phyloP scores from a whole-genome alignment of 2,329 filamentous ascomycete genomes.

The Verticillium longisporum region DNA sequence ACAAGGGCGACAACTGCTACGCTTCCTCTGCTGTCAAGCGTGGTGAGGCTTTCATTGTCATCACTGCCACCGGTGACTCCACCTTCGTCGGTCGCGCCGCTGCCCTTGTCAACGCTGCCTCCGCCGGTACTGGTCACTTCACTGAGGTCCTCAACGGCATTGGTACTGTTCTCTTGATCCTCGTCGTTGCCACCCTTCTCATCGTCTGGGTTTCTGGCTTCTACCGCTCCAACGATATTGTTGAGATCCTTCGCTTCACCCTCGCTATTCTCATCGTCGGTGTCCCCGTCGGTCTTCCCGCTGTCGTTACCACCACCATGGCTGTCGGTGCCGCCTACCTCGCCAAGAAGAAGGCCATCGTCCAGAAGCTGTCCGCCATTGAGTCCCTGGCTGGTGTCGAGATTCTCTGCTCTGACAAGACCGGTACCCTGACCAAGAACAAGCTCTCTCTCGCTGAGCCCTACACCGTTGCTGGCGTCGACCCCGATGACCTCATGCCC shows the following conservation, averaged over 20 bases:
- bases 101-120: constrained; percentile 73
- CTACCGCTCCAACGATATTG: constrained; percentile 78
- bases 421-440: constrained; percentile 89
- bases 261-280: constrained; percentile 86
- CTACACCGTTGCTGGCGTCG: constrained; percentile 74
- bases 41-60: constrained; percentile 76
- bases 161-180: constrained; percentile 69
- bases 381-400: constrained; percentile 89
- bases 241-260: constrained; percentile 75
- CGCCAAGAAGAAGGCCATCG: constrained; percentile 87
- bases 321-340: constrained; percentile 88
- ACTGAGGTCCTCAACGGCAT: constrained; percentile 87
- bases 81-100: constrained; percentile 87
- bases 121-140: constrained; percentile 74
- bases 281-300: constrained; percentile 87
- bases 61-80: constrained; percentile 80
- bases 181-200: constrained; percentile 75
- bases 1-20: constrained; percentile 73
- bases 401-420: constrained; percentile 93
- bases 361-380: constrained; percentile 87
- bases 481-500: constrained; percentile 83
- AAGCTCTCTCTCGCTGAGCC: constrained; percentile 84
- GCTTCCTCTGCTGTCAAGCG: constrained; percentile 86
- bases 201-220: constrained; percentile 82
- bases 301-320: constrained; percentile 92